Conservation (phyloP, 352 stramenopile genomes). For the Globisporangium nagaii region DNA sequence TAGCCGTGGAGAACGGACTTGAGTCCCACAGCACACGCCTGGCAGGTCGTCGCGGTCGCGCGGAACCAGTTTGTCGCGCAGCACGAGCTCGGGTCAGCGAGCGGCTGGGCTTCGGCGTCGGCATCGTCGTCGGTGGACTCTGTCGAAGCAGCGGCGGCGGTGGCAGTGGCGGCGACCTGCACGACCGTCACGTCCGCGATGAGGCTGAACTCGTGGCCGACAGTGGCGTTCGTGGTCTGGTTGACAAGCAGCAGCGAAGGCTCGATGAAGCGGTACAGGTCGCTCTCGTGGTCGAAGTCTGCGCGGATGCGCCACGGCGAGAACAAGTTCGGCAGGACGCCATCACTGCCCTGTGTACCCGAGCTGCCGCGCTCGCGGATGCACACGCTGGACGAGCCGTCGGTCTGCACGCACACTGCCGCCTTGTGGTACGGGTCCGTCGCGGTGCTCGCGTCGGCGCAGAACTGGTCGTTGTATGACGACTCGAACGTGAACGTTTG, state of each 20-base stretch:
- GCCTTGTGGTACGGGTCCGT: slow-evolving; percentile 1
- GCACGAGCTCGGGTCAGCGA: neutral
- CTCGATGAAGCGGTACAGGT: neutral
- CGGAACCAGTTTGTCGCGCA: neutral
- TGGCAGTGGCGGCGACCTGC: neutral
- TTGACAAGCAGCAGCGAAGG: neutral
- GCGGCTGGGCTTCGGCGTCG: no score
- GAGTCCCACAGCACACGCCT: neutral
- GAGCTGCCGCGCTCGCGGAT: neutral
- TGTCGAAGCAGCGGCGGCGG: neutral
- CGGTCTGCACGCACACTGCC: neutral
- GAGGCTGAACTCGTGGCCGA: neutral
- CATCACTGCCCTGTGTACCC: neutral
- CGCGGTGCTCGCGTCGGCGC: neutral
- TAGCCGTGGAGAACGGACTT: no score
- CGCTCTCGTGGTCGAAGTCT: neutral
- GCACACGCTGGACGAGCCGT: neutral
- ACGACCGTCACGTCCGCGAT: neutral
- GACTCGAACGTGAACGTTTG: neutral
- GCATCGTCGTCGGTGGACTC: neutral
- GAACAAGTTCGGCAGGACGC: neutral
- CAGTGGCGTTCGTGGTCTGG: neutral
- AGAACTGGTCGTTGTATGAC: neutral
- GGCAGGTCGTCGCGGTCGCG: neutral
- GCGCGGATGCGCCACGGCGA: neutral